Conservation (phyloP, 1,284 basidiomycete genomes). For the Cryptococcus sp. region DNA sequence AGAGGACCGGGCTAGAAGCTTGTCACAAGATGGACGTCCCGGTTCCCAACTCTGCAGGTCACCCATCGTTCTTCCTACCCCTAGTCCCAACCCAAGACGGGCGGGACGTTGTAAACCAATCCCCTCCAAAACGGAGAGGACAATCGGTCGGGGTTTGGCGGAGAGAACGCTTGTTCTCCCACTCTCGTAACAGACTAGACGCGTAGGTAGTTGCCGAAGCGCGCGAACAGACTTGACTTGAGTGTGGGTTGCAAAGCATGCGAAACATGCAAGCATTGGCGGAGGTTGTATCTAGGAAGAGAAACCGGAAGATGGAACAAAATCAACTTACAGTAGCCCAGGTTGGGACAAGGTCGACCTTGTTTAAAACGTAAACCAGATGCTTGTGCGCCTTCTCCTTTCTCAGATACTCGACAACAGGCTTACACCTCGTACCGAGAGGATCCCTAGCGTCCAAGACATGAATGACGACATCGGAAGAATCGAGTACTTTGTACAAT, state of each 20-base stretch:
- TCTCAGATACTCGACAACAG: constrained; percentile 85
- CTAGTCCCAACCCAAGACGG: constrained; percentile 46
- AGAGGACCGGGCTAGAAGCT: constrained; percentile 41
- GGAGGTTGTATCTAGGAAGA: background rate
- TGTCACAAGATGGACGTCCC: constrained; percentile 21
- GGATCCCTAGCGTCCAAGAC: constrained; percentile 96
- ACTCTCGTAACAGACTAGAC: constrained; percentile 58
- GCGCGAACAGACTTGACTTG: constrained; percentile 52
- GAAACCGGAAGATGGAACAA: background rate
- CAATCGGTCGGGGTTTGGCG: constrained; percentile 40
- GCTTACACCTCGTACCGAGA: constrained; percentile 93
- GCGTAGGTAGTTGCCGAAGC: constrained; percentile 36
- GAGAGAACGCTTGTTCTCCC: constrained; percentile 54
- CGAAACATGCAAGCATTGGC: constrained; percentile 5
- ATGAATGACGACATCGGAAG: constrained; percentile 93
- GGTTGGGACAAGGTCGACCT: constrained; percentile 96
- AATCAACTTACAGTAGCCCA: constrained; percentile 87
- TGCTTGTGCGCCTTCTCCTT: constrained; percentile 99
- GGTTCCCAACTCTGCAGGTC: constrained; percentile 51
- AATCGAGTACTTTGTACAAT: constrained; percentile 99
- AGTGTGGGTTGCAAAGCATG: constrained; percentile 46
- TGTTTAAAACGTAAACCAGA: constrained; percentile 94
- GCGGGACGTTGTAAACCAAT: constrained; percentile 15
- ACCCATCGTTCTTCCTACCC: constrained; percentile 36
- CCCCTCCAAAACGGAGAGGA: constrained; percentile 42